A percentile compares a stretch with the other conserved stretches of the same genome.
Conservation (phyloP, 2,329 filamentous ascomycete genomes). For the Penicillium thymicola region DNA sequence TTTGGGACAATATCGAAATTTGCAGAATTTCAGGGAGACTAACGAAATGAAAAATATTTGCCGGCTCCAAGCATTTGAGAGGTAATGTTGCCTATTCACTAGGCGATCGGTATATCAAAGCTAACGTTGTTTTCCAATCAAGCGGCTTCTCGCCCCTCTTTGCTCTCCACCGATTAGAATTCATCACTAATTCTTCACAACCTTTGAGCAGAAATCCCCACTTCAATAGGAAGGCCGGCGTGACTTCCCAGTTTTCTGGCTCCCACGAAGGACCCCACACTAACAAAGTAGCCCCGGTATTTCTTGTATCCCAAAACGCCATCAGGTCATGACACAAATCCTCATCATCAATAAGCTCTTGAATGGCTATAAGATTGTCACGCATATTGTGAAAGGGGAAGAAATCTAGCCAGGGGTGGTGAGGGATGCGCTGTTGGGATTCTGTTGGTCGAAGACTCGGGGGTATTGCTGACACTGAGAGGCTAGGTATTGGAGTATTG, state of each 20-base stretch:
- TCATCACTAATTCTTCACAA: slow-evolving; percentile 30
- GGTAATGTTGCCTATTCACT: background rate
- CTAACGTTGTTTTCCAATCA: slow-evolving; percentile 4
- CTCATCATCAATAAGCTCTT: slow-evolving; percentile 34
- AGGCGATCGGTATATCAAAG: background rate
- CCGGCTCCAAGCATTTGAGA: no score
- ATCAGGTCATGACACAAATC: slow-evolving; percentile 39
- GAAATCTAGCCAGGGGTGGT: slow-evolving; percentile 42
- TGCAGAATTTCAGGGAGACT: no score
- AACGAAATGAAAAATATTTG: background rate
- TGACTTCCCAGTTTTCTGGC: slow-evolving; percentile 39
- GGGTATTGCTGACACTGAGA: slow-evolving; percentile 14
- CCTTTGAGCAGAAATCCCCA: slow-evolving; percentile 38
- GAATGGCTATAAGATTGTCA: slow-evolving; percentile 37
- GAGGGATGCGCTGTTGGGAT: slow-evolving; percentile 32
- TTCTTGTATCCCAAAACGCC: slow-evolving; percentile 23
- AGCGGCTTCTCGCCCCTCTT: slow-evolving; percentile 32
- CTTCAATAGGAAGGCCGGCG: slow-evolving; percentile 34
- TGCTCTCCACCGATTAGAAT: slow-evolving; percentile 37
- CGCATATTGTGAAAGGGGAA: slow-evolving; percentile 42
- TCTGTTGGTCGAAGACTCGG: slow-evolving; percentile 34
- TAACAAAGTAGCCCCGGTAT: slow-evolving; percentile 21
- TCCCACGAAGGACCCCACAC: slow-evolving; percentile 42
- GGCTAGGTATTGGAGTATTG: slow-evolving; percentile 6
- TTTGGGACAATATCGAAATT: no score